phyloP scores from a whole-genome alignment of 352 stramenopile genomes.

The Pythium angustatum region DNA sequence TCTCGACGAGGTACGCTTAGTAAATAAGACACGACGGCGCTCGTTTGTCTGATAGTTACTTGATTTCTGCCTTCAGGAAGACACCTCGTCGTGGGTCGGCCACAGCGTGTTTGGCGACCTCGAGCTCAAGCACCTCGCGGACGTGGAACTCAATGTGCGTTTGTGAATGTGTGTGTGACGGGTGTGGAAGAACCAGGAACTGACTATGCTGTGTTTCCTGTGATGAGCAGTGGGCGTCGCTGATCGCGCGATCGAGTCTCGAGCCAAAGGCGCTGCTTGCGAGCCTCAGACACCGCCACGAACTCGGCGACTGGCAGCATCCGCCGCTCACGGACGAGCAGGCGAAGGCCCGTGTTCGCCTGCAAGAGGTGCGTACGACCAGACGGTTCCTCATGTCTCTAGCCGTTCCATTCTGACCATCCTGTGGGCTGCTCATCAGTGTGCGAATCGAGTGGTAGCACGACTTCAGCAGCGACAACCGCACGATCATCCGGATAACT shows the following conservation, averaged over 20 bases:
- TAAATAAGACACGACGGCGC: not conserved
- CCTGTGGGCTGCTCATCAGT: not conserved
- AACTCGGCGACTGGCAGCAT: constrained; percentile 55
- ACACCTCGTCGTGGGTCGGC: constrained; percentile 14
- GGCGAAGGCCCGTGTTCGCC: constrained; percentile 28
- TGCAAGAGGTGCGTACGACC: constrained; percentile 36
- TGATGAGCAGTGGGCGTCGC: constrained; percentile 37
- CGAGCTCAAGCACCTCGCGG: constrained; percentile 46
- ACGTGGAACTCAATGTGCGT: constrained; percentile 51
- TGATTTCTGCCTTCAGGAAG: not conserved
- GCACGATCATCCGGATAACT: not conserved
- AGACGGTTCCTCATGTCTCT: not conserved
- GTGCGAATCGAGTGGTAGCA: constrained; percentile 5
- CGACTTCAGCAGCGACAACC: not conserved
- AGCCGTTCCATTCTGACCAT: not conserved
- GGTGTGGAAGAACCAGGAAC: no score
- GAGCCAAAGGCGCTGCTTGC: constrained; percentile 31
- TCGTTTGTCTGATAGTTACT: not conserved
- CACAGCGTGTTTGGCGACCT: constrained; percentile 52
- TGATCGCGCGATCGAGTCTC: constrained; percentile 56
- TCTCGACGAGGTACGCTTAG: constrained; percentile 37
- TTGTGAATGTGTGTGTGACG: no score
- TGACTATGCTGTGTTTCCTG: no score
- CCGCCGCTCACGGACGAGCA: constrained; percentile 49
- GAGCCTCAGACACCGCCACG: constrained; percentile 46